Conservation (phyloP, 768 basidiomycete species). For the Dioszegia aurantiaca region DNA sequence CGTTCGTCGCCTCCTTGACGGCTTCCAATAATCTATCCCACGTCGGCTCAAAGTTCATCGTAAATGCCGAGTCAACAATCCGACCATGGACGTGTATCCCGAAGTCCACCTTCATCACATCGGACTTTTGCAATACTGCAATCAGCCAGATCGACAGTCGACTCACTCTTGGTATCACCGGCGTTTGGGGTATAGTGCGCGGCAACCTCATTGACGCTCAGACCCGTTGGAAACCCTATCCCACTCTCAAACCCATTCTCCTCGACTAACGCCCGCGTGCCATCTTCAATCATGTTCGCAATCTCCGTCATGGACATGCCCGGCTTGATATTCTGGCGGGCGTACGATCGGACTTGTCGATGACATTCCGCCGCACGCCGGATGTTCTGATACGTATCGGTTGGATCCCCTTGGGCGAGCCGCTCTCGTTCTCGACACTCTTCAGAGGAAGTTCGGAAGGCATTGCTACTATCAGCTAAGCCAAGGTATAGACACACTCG, state of each 20-base stretch:
- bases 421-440: conserved; percentile 83
- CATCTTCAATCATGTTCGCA: conserved; percentile 86
- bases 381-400: conserved; percentile 81
- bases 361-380: conserved; percentile 94
- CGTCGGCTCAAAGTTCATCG: conserved; percentile 77
- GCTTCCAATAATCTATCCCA: conserved; percentile 87
- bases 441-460: conserved; percentile 82
- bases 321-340: conserved; percentile 77
- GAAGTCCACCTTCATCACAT: conserved; percentile 94
- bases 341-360: conserved; percentile 79
- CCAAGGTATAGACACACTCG: conserved; percentile 63
- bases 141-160: conserved; percentile 16
- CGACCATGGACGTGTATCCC: conserved; percentile 97
- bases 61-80: conserved; percentile 94
- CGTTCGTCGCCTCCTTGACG: conserved; percentile 89
- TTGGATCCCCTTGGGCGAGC: conserved; percentile 72
- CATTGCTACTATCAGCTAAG: conserved; percentile 61
- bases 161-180: conserved; percentile 75
- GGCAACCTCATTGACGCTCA: conserved; percentile 89
- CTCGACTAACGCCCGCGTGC: conserved; percentile 85
- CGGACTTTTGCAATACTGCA: conserved; percentile 72
- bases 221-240: conserved; percentile 92
- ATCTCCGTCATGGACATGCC: conserved; percentile 95
- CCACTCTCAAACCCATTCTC: conserved; percentile 71
- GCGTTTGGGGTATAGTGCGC: conserved; percentile 97